Conservation (phyloP, 2,329 filamentous ascomycete genomes). For the Aspergillus sp. region DNA sequence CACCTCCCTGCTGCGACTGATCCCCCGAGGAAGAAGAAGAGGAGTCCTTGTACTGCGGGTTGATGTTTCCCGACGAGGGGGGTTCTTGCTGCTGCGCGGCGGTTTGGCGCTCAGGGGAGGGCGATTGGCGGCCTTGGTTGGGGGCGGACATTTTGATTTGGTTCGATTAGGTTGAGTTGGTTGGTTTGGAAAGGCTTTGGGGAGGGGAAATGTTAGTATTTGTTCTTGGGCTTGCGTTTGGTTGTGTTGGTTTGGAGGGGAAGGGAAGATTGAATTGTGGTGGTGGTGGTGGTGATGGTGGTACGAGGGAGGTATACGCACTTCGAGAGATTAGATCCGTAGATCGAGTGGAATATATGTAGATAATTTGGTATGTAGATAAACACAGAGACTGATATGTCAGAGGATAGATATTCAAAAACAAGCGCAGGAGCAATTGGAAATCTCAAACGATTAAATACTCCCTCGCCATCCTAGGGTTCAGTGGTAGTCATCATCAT, state of each 20-base stretch:
- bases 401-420: no score
- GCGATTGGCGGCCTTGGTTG: conserved; percentile 72
- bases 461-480: not conserved
- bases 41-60: conserved; percentile 34
- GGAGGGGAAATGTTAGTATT: not conserved
- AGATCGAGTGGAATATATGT: not conserved
- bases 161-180: not conserved
- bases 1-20: conserved; percentile 14
- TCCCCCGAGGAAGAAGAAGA: conserved; percentile 20
- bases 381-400: not conserved
- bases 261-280: no score
- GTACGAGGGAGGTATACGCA: not conserved
- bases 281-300: no score
- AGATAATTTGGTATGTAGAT: not conserved
- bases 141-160: conserved; percentile 57
- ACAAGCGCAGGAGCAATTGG: not conserved
- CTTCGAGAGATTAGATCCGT: not conserved
- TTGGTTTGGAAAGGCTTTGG: not conserved
- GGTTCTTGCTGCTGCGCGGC: conserved; percentile 67
- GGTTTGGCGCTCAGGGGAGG: conserved; percentile 67
- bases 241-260: not conserved
- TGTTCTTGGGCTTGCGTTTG: no score
- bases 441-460: not conserved
- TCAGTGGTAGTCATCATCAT: conserved; percentile 29
- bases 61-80: conserved; percentile 58